phyloP scores from a whole-genome alignment of 2,329 filamentous ascomycete genomes.

The Penicillium sp. region DNA sequence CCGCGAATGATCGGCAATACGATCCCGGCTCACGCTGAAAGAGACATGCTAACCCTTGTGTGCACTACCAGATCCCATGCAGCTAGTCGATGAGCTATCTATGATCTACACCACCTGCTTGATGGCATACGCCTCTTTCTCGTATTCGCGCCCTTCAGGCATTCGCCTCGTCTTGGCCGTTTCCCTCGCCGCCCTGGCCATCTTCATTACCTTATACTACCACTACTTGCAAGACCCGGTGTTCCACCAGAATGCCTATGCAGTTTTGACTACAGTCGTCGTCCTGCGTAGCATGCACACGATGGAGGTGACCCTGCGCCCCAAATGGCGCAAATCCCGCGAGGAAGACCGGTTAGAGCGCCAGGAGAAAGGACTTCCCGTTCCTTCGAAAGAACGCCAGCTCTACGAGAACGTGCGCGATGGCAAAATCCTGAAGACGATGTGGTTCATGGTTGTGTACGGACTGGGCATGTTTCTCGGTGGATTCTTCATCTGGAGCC shows the following conservation, averaged over 20 bases:
- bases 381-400: slow-evolving; percentile 45
- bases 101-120: slow-evolving; percentile 72
- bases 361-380: slow-evolving; percentile 36
- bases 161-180: slow-evolving; percentile 57
- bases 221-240: slow-evolving; percentile 76
- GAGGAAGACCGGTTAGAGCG: slow-evolving; percentile 45
- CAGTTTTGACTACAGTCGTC: slow-evolving; percentile 66
- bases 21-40: neutral
- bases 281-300: slow-evolving; percentile 72
- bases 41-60: slow-evolving; percentile 20
- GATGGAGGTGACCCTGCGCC: slow-evolving; percentile 67
- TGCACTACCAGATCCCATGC: slow-evolving; percentile 70
- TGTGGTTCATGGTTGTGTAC: slow-evolving; percentile 72
- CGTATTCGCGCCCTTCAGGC: slow-evolving; percentile 58
- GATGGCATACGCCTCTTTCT: slow-evolving; percentile 72
- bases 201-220: slow-evolving; percentile 75
- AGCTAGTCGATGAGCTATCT: slow-evolving; percentile 66
- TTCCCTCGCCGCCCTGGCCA: slow-evolving; percentile 54
- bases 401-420: slow-evolving; percentile 56
- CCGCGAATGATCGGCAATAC: neutral
- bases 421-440: slow-evolving; percentile 57
- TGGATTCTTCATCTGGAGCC: slow-evolving; percentile 72
- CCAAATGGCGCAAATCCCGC: slow-evolving; percentile 52
- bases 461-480: slow-evolving; percentile 69
- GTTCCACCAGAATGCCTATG: slow-evolving; percentile 81